Evolutionary conservation across 768 basidiomycete genomes (phyloP).

Genomic region (Gloeopeniophorella convolvens): DNA sequence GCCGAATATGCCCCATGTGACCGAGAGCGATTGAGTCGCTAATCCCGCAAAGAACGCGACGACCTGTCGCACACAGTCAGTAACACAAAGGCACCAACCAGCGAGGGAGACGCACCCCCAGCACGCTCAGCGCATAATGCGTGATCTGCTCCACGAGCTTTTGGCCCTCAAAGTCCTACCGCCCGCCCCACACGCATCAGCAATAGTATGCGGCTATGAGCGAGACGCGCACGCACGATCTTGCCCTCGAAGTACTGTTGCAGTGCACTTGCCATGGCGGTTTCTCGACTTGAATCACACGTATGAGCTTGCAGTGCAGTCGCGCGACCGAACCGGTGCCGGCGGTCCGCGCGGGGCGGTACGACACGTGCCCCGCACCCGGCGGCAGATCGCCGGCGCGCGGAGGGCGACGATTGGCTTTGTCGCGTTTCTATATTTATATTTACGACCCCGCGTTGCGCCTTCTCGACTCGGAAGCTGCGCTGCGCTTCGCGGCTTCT

Average conservation of each 20-base stretch:
- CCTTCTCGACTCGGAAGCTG: too few relatives aligned
- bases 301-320: too few relatives aligned
- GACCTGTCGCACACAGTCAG: constrained; percentile 30
- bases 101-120: constrained; percentile 36
- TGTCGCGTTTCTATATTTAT: too few relatives aligned
- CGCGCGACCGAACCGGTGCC: too few relatives aligned
- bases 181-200: background rate
- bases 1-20: constrained; percentile 48
- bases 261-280: constrained; percentile 7
- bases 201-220: background rate
- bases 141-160: constrained; percentile 43
- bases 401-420: too few relatives aligned
- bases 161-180: constrained; percentile 60
- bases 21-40: constrained; percentile 44
- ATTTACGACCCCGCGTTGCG: too few relatives aligned
- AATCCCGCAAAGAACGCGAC: constrained; percentile 54
- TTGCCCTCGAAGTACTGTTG: constrained; percentile 27
- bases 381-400: too few relatives aligned
- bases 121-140: constrained; percentile 36
- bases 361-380: too few relatives aligned
- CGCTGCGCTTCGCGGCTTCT: too few relatives aligned
- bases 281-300: too few relatives aligned
- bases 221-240: constrained; percentile 24
- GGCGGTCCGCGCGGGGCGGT: too few relatives aligned
- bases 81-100: background rate